Evolutionary conservation across 2,329 filamentous ascomycete genomes (phyloP).

Genomic region (Endothia cerciana): DNA sequence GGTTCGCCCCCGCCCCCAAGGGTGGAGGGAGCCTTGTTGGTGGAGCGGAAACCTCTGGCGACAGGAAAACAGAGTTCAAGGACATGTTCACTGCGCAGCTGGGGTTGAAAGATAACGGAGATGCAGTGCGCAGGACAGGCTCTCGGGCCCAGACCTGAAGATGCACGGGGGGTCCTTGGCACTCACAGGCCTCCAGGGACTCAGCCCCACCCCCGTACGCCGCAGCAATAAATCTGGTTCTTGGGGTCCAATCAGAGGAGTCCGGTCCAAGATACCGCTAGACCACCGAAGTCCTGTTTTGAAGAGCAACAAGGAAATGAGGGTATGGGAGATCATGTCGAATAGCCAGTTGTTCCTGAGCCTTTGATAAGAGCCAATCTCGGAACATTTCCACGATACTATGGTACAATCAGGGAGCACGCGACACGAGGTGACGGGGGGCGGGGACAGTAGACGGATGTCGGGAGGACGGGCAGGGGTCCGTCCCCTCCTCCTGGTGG

Average conservation of each 20-base stretch:
- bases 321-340: not conserved
- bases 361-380: not conserved
- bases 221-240: not conserved
- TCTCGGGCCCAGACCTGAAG: too few relatives aligned
- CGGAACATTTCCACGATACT: not conserved
- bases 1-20: not conserved
- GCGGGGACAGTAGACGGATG: not conserved
- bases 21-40: not conserved
- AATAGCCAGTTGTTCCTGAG: not conserved
- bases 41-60: not conserved
- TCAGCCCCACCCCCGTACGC: too few relatives aligned
- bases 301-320: not conserved
- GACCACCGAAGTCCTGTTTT: not conserved
- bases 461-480: not conserved
- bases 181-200: too few relatives aligned
- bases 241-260: not conserved
- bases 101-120: too few relatives aligned
- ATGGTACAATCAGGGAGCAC: constrained; percentile 1
- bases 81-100: not conserved
- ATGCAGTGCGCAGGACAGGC: too few relatives aligned
- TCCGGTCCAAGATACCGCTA: not conserved
- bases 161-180: too few relatives aligned
- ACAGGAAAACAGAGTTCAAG: not conserved
- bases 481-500: too few relatives aligned
- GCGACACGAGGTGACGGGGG: constrained; percentile 1